These are phyloP conservation scores for Lactuca saligna DNA, from an alignment of 129 eudicot species.

Conservation along the genomic window DNA sequence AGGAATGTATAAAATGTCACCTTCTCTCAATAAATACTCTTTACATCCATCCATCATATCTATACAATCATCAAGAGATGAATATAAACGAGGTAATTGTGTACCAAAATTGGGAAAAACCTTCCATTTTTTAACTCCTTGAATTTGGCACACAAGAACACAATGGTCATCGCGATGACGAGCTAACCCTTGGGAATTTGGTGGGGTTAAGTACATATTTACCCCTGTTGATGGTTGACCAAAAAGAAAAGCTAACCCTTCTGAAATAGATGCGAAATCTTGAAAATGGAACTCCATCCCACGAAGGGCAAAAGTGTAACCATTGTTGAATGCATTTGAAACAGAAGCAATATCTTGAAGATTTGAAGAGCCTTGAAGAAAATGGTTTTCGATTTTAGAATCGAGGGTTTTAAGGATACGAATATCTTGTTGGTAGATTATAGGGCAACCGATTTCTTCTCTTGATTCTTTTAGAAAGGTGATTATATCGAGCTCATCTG, in stretches of 20 bases:
- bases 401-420: slow-evolving; percentile 63
- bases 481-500: slow-evolving; percentile 64
- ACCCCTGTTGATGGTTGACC: slow-evolving; percentile 92
- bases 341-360: slow-evolving; percentile 41
- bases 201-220: slow-evolving; percentile 86
- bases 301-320: slow-evolving; percentile 78
- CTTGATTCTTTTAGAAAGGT: slow-evolving; percentile 49
- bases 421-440: slow-evolving; percentile 73
- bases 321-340: slow-evolving; percentile 63
- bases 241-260: slow-evolving; percentile 57
- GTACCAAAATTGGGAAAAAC: slow-evolving; percentile 43
- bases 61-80: slow-evolving; percentile 31
- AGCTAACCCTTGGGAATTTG: slow-evolving; percentile 84
- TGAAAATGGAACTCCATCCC: slow-evolving; percentile 71
- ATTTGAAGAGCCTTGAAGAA: slow-evolving; percentile 35
- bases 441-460: slow-evolving; percentile 54
- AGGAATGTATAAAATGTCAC: slow-evolving; percentile 86
- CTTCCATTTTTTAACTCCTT: slow-evolving; percentile 68
- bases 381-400: slow-evolving; percentile 48
- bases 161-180: slow-evolving; percentile 89
- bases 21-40: slow-evolving; percentile 66
- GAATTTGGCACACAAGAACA: slow-evolving; percentile 78
- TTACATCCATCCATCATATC: slow-evolving; percentile 26
- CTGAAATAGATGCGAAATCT: slow-evolving; percentile 60
- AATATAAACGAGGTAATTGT: slow-evolving; percentile 77